These are phyloP conservation scores for Saturnispora sekii DNA, from an alignment of 805 yeast species.

Conservation along the genomic window DNA sequence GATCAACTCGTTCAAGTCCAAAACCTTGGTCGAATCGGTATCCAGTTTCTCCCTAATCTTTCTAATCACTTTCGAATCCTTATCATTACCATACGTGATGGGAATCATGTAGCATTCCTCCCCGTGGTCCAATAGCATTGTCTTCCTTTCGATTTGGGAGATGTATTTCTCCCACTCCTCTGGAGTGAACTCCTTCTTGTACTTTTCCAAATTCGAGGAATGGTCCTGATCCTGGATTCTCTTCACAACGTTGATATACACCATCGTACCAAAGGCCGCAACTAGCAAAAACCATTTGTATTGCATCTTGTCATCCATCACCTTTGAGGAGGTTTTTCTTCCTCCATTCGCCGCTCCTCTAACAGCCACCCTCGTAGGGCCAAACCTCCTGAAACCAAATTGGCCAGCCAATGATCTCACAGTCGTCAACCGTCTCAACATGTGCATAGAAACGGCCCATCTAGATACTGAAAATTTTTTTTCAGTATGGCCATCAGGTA, in stretches of 20 bases:
- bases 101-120: slow-evolving; percentile 26
- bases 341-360: background rate
- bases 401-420: no score
- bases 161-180: slow-evolving; percentile 38
- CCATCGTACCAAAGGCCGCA: slow-evolving; percentile 36
- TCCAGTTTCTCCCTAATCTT: slow-evolving; percentile 13
- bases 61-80: slow-evolving; percentile 10
- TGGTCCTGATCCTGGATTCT: slow-evolving; percentile 26
- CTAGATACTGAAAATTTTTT: no score
- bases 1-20: slow-evolving; percentile 44
- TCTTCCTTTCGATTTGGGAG: slow-evolving; percentile 25
- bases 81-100: slow-evolving; percentile 12
- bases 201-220: slow-evolving; percentile 20
- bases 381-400: no score
- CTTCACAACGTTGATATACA: slow-evolving; percentile 27
- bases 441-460: no score
- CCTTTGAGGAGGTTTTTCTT: slow-evolving; percentile 1
- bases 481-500: no score
- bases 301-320: slow-evolving; percentile 12
- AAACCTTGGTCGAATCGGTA: slow-evolving; percentile 25
- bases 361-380: background rate
- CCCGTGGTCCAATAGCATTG: slow-evolving; percentile 18
- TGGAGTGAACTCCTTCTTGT: slow-evolving; percentile 35
- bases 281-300: slow-evolving; percentile 23
- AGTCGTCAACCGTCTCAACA: no score